These are phyloP conservation scores for Cystobasidiopsis lactophilus DNA, from an alignment of 768 basidiomycete genomes.

Conservation along the genomic window DNA sequence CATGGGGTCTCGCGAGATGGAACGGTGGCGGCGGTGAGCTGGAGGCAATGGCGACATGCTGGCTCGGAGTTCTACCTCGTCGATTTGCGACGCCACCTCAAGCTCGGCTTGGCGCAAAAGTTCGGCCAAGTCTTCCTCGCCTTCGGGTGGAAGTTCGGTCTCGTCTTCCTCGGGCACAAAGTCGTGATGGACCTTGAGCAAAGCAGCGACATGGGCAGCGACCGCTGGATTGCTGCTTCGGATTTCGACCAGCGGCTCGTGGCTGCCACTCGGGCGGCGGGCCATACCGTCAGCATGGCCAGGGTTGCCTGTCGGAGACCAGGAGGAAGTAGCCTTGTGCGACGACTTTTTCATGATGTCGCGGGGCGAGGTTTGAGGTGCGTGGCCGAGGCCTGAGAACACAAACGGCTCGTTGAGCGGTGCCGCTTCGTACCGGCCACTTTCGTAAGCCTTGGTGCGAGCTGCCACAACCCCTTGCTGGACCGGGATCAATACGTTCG, in stretches of 20 bases:
- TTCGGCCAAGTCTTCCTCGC: not conserved
- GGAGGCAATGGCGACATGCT: not conserved
- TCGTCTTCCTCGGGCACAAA: not conserved
- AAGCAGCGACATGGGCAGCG: not conserved
- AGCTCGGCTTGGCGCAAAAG: not conserved
- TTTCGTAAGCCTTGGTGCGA: slow-evolving; percentile 1
- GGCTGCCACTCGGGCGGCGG: not conserved
- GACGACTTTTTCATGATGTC: too few species aligned
- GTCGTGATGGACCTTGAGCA: slow-evolving; percentile 2
- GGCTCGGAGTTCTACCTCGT: not conserved
- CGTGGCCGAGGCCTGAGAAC: not conserved
- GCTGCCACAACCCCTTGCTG: not conserved
- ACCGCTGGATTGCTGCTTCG: not conserved
- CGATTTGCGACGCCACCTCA: not conserved
- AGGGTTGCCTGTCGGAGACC: too few species aligned
- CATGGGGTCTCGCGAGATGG: not conserved
- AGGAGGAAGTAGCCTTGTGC: too few species aligned
- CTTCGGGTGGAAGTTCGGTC: not conserved
- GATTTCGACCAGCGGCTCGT: not conserved
- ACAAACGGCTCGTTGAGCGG: not conserved
- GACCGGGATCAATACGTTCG: not conserved
- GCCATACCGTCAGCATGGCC: too few species aligned
- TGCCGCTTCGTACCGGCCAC: not conserved
- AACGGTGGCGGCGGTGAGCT: not conserved
- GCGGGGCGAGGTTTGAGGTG: not conserved